Percentiles rank a stretch among this genome's conserved stretches.
phyloP scores from a whole-genome alignment of 2,329 filamentous ascomycete species.

The Pyricularia pennisetigena region DNA sequence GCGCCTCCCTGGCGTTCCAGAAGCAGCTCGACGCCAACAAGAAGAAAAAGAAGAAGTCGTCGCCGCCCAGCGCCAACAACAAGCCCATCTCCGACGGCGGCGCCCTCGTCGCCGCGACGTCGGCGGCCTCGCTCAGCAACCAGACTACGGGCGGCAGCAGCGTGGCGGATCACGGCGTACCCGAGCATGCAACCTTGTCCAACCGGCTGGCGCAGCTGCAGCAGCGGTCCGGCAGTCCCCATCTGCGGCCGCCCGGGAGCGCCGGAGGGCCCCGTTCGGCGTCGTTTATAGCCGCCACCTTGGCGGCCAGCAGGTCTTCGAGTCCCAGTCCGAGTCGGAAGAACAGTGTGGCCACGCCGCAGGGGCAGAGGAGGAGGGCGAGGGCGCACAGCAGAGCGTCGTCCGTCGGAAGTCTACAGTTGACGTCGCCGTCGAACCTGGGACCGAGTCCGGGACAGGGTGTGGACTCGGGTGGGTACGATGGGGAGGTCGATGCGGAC shows the following conservation, averaged over 20 bases:
- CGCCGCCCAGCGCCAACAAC: slow-evolving; percentile 6
- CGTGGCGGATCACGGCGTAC: slow-evolving; percentile 7
- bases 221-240: background rate
- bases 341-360: slow-evolving; percentile 13
- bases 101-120: slow-evolving; percentile 34
- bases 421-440: background rate
- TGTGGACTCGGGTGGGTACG: background rate
- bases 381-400: slow-evolving; percentile 7
- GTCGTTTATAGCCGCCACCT: slow-evolving; percentile 50
- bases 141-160: slow-evolving; percentile 29
- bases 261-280: slow-evolving; percentile 26
- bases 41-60: slow-evolving; percentile 8
- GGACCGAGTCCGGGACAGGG: background rate
- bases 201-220: slow-evolving; percentile 16
- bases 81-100: slow-evolving; percentile 18
- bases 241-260: slow-evolving; percentile 9
- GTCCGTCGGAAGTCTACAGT: slow-evolving; percentile 18
- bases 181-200: slow-evolving; percentile 12
- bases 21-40: slow-evolving; percentile 18
- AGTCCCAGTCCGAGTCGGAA: slow-evolving; percentile 36
- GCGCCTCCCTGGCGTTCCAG: slow-evolving; percentile 45
- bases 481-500: background rate
- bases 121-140: slow-evolving; percentile 22
- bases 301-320: slow-evolving; percentile 51
- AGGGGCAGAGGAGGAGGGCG: background rate